Conservation (phyloP, 2,329 filamentous ascomycete species). For the Paecilomyces fulvus region DNA sequence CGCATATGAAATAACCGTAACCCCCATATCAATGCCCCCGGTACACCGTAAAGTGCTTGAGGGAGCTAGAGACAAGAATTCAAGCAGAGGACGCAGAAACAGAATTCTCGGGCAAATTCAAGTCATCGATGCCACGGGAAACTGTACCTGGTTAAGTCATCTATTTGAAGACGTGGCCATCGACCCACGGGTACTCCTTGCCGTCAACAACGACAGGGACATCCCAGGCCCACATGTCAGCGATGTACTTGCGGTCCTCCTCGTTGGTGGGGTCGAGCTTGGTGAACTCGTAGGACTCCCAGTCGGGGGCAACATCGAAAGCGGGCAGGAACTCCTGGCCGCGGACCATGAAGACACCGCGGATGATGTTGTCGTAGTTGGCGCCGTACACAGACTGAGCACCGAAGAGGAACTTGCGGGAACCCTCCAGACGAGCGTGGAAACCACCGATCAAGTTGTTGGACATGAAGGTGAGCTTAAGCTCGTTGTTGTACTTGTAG, state of each 20-base stretch:
- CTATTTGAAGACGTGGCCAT: constrained; percentile 99
- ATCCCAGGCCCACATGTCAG: constrained; percentile 88
- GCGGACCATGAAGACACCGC: constrained; percentile 90
- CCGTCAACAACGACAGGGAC: constrained; percentile 68
- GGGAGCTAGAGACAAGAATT: background rate
- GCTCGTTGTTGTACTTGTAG: constrained; percentile 99
- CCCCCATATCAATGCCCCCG: background rate
- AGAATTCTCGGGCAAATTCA: constrained; percentile 1
- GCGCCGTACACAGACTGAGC: constrained; percentile 78
- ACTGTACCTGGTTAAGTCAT: constrained; percentile 21
- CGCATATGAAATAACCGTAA: background rate
- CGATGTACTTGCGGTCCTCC: constrained; percentile 78
- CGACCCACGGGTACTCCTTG: constrained; percentile 82
- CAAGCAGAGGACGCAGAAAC: background rate
- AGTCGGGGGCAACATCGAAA: constrained; percentile 95
- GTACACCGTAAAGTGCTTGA: background rate
- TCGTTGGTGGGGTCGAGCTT: constrained; percentile 87
- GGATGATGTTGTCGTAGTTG: constrained; percentile 81
- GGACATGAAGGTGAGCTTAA: constrained; percentile 97
- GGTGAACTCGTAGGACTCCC: constrained; percentile 90
- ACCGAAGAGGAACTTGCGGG: constrained; percentile 97
- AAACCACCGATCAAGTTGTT: constrained; percentile 97
- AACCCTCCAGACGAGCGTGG: constrained; percentile 92
- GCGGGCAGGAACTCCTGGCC: constrained; percentile 78
- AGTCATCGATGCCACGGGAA: constrained; percentile 11